These are phyloP conservation scores for Lunularia cruciata DNA, from an alignment of 225 moss, liverwort and hornwort species.

Conservation along the genomic window DNA sequence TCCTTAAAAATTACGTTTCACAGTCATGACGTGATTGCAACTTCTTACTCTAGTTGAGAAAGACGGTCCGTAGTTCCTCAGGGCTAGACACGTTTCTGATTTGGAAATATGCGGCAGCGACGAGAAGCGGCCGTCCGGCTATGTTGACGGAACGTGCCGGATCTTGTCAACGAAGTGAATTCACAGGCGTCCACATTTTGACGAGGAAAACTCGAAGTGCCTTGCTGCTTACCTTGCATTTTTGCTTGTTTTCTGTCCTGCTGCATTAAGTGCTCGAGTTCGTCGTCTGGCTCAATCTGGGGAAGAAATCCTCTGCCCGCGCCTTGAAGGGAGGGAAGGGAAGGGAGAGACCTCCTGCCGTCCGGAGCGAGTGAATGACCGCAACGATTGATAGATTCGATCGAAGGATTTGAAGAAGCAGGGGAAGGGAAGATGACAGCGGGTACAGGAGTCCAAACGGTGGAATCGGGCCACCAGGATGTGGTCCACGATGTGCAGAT, in stretches of 20 bases:
- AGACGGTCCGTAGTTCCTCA: no score
- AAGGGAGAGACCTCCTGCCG: neutral
- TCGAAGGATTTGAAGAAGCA: neutral
- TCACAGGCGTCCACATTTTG: neutral
- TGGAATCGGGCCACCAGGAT: conserved; percentile 89
- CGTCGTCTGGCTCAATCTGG: neutral
- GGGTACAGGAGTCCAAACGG: conserved; percentile 52
- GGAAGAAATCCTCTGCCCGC: neutral
- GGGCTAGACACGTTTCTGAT: no score
- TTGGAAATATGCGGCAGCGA: no score
- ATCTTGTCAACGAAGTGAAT: neutral
- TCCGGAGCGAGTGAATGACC: neutral
- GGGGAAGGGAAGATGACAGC: conserved; percentile 37
- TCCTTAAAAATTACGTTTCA: no score
- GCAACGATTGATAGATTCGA: neutral
- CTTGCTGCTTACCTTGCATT: no score
- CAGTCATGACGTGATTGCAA: no score
- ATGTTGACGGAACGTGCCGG: conserved; percentile 1
- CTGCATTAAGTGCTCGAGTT: neutral
- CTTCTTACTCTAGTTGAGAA: no score
- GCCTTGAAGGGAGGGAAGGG: neutral
- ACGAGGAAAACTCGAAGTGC: conserved; percentile 10
- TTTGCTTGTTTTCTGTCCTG: neutral
- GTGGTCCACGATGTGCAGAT: conserved; percentile 91
- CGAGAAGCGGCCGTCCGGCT: no score